Conservation (phyloP, 2,329 filamentous ascomycete species). For the Fragosphaeria purpurea region DNA sequence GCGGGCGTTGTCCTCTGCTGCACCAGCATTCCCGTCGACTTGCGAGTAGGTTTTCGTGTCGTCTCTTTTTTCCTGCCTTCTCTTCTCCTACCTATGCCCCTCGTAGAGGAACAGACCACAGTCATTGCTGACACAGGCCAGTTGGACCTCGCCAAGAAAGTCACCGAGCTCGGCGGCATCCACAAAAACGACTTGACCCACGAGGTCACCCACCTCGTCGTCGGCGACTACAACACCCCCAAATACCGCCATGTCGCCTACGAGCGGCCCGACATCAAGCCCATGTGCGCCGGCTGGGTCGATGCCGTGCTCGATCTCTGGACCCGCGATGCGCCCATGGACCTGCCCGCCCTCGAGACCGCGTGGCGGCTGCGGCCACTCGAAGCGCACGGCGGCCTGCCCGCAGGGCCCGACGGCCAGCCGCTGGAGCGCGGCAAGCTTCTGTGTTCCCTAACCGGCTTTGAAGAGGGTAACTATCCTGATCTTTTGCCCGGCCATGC, state of each 20-base stretch:
- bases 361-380: constrained; percentile 56
- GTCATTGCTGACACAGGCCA: background rate
- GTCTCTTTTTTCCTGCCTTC: background rate
- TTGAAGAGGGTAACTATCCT: constrained; percentile 32
- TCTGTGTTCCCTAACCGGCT: constrained; percentile 46
- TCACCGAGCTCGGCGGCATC: constrained; percentile 71
- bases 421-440: constrained; percentile 29
- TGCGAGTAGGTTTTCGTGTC: constrained; percentile 48
- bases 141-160: constrained; percentile 47
- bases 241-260: constrained; percentile 95
- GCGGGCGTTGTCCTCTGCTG: constrained; percentile 73
- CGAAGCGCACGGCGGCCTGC: constrained; percentile 38
- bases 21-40: constrained; percentile 71
- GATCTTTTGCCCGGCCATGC: constrained; percentile 5
- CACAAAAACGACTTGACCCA: constrained; percentile 91
- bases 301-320: constrained; percentile 69
- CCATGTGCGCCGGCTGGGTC: constrained; percentile 76
- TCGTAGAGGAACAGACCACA: background rate
- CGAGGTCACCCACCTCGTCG: constrained; percentile 88
- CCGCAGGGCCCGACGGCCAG: constrained; percentile 18
- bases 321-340: constrained; percentile 67
- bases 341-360: constrained; percentile 59
- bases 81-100: constrained; percentile 5
- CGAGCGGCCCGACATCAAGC: constrained; percentile 74
- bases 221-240: constrained; percentile 77